phyloP scores from a whole-genome alignment of 73 alveolate genomes.

The Paramecium caudatum region DNA sequence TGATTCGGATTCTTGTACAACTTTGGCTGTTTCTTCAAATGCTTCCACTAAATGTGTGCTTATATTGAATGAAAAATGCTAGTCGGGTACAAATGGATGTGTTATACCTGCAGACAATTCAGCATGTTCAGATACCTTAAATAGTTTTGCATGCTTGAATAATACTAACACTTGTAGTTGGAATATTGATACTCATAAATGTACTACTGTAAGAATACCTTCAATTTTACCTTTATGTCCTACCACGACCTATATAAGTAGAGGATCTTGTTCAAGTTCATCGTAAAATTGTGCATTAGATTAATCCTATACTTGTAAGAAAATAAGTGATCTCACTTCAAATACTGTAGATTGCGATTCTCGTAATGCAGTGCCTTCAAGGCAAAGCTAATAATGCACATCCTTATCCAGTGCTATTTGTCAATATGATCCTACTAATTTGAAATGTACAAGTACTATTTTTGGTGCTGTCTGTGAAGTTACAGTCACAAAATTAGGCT shows the following conservation, averaged over 20 bases:
- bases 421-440: not conserved
- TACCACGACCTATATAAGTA: not conserved
- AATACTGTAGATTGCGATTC: not conserved
- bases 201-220: not conserved
- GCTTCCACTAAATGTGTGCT: not conserved
- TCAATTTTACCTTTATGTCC: not conserved
- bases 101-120: not conserved
- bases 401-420: not conserved
- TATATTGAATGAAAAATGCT: not conserved
- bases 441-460: not conserved
- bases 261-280: constrained; percentile 11
- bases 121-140: not conserved
- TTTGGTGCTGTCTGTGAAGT: not conserved
- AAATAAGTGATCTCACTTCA: not conserved
- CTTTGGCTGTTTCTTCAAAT: not conserved
- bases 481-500: not conserved
- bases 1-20: not conserved
- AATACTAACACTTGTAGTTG: not conserved
- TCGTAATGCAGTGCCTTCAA: not conserved
- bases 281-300: not conserved
- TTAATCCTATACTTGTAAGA: not conserved
- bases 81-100: not conserved
- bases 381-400: not conserved
- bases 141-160: not conserved
- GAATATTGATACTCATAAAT: not conserved